Evolutionary conservation across 345 rosid species (phyloP).

Genomic region (Euphorbia peplus): DNA sequence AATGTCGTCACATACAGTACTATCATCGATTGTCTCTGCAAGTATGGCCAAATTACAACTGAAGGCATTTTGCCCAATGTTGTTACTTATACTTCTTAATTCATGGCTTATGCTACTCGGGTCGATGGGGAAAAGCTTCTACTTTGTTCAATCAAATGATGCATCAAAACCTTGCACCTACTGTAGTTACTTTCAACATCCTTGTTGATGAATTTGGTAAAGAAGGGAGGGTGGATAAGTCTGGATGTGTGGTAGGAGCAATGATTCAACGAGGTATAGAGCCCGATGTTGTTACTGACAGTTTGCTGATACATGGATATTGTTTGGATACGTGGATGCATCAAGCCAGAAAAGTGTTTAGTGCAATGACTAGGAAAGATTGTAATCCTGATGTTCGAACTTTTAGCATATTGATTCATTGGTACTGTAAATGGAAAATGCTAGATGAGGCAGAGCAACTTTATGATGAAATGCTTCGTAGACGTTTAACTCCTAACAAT

Average conservation of each 20-base stretch:
- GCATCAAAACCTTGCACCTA: too few species aligned
- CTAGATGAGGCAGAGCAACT: not conserved
- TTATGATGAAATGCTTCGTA: not conserved
- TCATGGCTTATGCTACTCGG: not conserved
- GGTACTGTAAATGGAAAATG: not conserved
- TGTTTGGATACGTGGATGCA: not conserved
- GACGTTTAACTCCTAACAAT: not conserved
- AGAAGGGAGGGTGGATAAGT: not conserved
- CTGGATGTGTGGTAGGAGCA: too few species aligned
- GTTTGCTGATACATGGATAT: not conserved
- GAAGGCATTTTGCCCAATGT: not conserved
- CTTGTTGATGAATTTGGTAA: conserved; percentile 1
- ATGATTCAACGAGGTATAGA: not conserved
- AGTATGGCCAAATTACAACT: not conserved
- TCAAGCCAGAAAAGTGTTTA: not conserved
- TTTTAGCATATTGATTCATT: not conserved
- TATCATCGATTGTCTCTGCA: not conserved
- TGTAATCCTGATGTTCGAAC: not conserved
- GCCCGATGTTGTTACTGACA: not conserved
- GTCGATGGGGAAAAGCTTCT: not conserved
- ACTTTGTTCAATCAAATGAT: too few species aligned
- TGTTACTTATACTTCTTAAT: not conserved
- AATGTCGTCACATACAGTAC: not conserved
- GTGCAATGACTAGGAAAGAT: not conserved
- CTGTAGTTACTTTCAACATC: not conserved